These are phyloP conservation scores for Parastagonospora avenae DNA, from an alignment of 2,329 filamentous ascomycete genomes.

Conservation along the genomic window DNA sequence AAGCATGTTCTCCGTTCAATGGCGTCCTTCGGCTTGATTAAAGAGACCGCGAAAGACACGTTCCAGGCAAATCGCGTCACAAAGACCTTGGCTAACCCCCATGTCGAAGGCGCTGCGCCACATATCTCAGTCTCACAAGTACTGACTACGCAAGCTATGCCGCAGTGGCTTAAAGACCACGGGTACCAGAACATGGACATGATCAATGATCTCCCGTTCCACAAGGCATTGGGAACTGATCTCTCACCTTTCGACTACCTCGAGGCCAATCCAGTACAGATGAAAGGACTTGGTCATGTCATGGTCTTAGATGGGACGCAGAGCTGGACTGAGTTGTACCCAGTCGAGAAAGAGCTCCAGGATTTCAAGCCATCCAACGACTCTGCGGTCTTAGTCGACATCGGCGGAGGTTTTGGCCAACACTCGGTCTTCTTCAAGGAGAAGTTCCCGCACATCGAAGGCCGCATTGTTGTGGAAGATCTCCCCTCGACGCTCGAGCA, in stretches of 20 bases:
- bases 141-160: conserved; percentile 29
- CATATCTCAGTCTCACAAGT: conserved; percentile 29
- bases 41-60: conserved; percentile 30
- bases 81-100: conserved; percentile 27
- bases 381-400: conserved; percentile 34
- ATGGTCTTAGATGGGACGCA: conserved; percentile 31
- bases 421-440: conserved; percentile 28
- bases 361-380: conserved; percentile 15
- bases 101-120: conserved; percentile 31
- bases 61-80: conserved; percentile 40
- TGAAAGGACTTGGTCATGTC: conserved; percentile 33
- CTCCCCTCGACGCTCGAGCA: conserved; percentile 26
- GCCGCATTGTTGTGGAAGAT: conserved; percentile 35
- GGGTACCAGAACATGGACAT: conserved; percentile 30
- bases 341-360: conserved; percentile 17
- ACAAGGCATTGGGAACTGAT: conserved; percentile 30
- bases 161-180: conserved; percentile 36
- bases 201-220: conserved; percentile 33
- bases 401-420: conserved; percentile 42
- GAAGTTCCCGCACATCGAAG: conserved; percentile 13
- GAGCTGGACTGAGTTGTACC: conserved; percentile 29
- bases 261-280: conserved; percentile 26
- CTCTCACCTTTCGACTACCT: conserved; percentile 38
- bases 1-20: conserved; percentile 42
- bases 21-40: conserved; percentile 37